Evolutionary conservation across 208 protist genomes (phyloP), one percentile per base, ranked within the genome.

Genomic region (Porcisia deanei): DNA sequence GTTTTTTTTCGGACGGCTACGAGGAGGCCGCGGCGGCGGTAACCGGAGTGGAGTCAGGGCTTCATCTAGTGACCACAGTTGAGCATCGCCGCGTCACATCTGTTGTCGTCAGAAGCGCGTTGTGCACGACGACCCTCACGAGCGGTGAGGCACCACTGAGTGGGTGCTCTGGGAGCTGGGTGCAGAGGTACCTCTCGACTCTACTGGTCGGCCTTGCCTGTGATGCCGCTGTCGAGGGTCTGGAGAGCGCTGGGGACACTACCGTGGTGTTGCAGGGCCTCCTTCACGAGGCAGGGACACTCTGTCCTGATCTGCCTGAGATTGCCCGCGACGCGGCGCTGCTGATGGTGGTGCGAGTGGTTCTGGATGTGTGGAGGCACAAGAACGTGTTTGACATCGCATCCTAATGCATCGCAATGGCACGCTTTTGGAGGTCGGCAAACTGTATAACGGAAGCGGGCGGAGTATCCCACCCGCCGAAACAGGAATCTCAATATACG

Each of bases 341-440:
- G 45, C 69, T 84, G 18, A 30, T 72, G 34, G n/a, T 65, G 25
- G 30, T 81, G 3, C 61, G 55, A 47, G 73, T 53, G 10, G 39
- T 86, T 34, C 45, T 91, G 41, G 25, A 47, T 18, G 39, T 79
- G 1, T 95, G 91, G 91, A 76, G 84, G 1, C 49, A 70, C 25
- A 91, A 92, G 73, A 95, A 95, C 69, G 84, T 85, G 6, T 91
- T 88, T 77, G 87, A 91, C 34, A 18, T 85, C 6, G 41, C 7
- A 45, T 3, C 30, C 25, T 72, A 41, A 59, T 55, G 1, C 25
- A 3, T 20, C 7, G 2, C n/a, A 2, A 9, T 47, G 20, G 49
- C 12, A 22, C 45, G 2, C 20, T 20, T 37, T 41, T n/a, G 20
- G 39, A n/a, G 25, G 61, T 49, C 7, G 7, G 61, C 6, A 18